These are phyloP conservation scores for Geoglossum glabrum DNA, from an alignment of 495 filamentous ascomycete species.

Conservation along the genomic window DNA sequence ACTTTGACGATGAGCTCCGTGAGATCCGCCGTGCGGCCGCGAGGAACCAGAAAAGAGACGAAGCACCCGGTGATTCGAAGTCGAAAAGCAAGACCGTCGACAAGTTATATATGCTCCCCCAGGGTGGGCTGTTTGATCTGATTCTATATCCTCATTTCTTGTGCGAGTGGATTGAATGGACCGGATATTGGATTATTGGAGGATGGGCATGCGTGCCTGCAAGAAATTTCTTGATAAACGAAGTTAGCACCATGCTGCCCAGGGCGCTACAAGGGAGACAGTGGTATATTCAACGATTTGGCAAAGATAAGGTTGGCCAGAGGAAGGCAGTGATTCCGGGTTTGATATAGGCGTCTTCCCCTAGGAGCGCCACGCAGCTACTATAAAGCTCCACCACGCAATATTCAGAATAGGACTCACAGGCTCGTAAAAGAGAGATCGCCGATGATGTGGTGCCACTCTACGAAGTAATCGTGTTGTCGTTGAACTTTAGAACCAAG, in stretches of 20 bases:
- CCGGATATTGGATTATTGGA: slow-evolving; percentile 60
- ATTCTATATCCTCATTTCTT: slow-evolving; percentile 87
- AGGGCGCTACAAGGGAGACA: slow-evolving; percentile 60
- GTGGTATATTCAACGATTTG: slow-evolving; percentile 85
- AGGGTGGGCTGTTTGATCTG: slow-evolving; percentile 58
- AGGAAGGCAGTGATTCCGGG: slow-evolving; percentile 74
- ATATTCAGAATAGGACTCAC: too few relatives aligned
- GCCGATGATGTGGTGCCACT: too few relatives aligned
- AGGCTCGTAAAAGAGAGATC: too few relatives aligned
- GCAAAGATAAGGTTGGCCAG: slow-evolving; percentile 48
- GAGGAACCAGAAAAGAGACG: slow-evolving; percentile 20
- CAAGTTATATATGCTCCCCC: slow-evolving; percentile 82
- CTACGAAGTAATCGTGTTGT: too few relatives aligned
- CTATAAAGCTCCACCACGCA: too few relatives aligned
- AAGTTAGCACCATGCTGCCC: slow-evolving; percentile 76
- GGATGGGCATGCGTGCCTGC: slow-evolving; percentile 43
- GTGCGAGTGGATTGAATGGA: slow-evolving; percentile 92
- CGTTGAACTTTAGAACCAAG: too few relatives aligned
- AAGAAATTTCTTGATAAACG: slow-evolving; percentile 63
- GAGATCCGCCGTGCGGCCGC: slow-evolving; percentile 44
- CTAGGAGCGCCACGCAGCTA: too few relatives aligned
- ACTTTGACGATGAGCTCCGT: slow-evolving; percentile 58
- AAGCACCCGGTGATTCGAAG: slow-evolving; percentile 17
- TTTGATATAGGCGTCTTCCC: slow-evolving; percentile 30
- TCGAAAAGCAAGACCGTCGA: slow-evolving; percentile 25